Evolutionary conservation across 345 rosid species (phyloP), one percentile per base, ranked within the genome.

Genomic region (Lepidium aucheri): DNA sequence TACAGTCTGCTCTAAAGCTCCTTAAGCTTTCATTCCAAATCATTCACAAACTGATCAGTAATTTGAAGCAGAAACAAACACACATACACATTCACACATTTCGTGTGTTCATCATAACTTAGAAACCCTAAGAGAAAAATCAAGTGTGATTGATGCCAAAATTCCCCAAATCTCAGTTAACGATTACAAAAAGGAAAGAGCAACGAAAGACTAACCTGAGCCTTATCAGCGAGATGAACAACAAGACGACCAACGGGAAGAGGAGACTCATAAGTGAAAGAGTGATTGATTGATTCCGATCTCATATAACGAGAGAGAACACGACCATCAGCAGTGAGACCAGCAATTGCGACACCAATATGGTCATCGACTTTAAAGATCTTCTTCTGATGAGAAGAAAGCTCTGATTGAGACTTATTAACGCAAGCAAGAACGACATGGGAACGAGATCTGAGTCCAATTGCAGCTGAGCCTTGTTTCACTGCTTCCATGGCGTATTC

Each of bases 401-500:
- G 88, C 82, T 91, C 97, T 8, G 87, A 86, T 63, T 89, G 86
- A 68, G 97, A 82, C 78, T 95, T 95, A 81, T 95, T 95, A 36
- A 95, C 94, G 67, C 93, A 95, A 17, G 84, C 97, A 51, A 91
- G 79, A 9, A 94, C 96, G 24, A 86, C 95, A 76, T 95, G 99
- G 43, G 91, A 75, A 78, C 83, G 90, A 69, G 99, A 95, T 91
- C 99, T 91, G 85, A 95, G 93, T 0, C 99, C 99, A 39, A 95
- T 95, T 35, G 99, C 99, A 6, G 97, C 99, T 12, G 97, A 95
- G 28, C 99, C 99, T 75, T 95, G 99, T 76, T 95, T 95, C 70
- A 95, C 96, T 10, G 99, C 97, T 82, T 95, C 99, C 97, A 95
- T 95, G 47, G 99, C 95, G 82, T 95, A 91, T 74, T 95, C 97